phyloP scores from a whole-genome alignment of 78 protist species.

The Tieghemostelium lacteum region DNA sequence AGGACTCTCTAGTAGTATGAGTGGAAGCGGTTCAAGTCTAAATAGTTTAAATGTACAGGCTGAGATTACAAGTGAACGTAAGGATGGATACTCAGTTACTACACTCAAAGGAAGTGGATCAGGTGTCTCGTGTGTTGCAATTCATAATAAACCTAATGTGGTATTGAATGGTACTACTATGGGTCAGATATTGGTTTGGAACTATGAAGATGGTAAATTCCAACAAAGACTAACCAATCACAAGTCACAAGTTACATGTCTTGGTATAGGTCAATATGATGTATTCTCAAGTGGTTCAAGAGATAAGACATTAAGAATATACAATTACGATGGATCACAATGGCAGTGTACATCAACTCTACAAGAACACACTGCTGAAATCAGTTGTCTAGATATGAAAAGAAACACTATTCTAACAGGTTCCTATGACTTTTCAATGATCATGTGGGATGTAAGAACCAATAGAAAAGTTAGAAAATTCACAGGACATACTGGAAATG shows the following conservation, averaged over 20 bases:
- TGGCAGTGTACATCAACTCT: conserved; percentile 50
- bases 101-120: conserved; percentile 58
- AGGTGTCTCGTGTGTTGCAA: conserved; percentile 9
- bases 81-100: conserved; percentile 55
- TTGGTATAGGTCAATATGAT: conserved; percentile 39
- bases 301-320: conserved; percentile 57
- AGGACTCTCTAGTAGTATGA: too few relatives aligned
- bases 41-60: background rate
- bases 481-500: conserved; percentile 33
- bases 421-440: conserved; percentile 50
- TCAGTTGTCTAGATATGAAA: conserved; percentile 65
- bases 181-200: conserved; percentile 34
- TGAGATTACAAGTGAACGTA: conserved; percentile 13
- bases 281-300: conserved; percentile 51
- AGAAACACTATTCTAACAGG: conserved; percentile 62
- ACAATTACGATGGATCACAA: conserved; percentile 28
- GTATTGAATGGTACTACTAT: conserved; percentile 25
- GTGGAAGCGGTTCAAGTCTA: background rate
- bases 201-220: conserved; percentile 50
- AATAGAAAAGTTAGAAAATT: conserved; percentile 31
- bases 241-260: conserved; percentile 37
- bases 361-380: conserved; percentile 71
- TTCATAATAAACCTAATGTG: background rate
- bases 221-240: conserved; percentile 36
- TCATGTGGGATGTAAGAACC: conserved; percentile 63